phyloP scores from a whole-genome alignment of 148 eudicot genomes.

The Fagopyrum esculentum region DNA sequence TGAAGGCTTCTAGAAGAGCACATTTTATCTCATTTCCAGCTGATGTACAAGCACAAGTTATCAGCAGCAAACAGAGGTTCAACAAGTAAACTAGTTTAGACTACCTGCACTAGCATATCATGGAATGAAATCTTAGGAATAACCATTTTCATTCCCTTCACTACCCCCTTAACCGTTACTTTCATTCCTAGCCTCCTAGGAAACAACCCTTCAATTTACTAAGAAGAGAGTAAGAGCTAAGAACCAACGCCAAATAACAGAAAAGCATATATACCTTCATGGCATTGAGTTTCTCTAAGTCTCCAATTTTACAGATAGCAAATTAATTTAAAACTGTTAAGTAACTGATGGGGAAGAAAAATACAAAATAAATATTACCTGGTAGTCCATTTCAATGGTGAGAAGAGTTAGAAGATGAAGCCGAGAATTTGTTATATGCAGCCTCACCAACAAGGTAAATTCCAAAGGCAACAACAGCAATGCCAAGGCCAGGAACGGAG shows the following conservation, averaged over 20 bases:
- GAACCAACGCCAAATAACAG: background rate
- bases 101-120: background rate
- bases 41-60: background rate
- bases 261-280: background rate
- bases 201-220: too few relatives aligned
- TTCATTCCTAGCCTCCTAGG: too few relatives aligned
- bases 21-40: background rate
- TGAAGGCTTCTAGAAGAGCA: background rate
- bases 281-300: background rate
- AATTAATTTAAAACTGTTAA: background rate
- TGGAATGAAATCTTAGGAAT: too few relatives aligned
- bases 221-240: too few relatives aligned
- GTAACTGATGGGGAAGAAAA: background rate
- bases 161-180: too few relatives aligned
- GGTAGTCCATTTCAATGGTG: conserved; percentile 20
- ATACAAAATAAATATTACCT: background rate
- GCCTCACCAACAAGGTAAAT: conserved; percentile 61
- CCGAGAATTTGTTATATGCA: conserved; percentile 44
- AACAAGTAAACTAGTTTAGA: background rate
- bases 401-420: conserved; percentile 33
- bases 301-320: background rate
- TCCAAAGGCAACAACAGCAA: conserved; percentile 74
- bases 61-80: background rate
- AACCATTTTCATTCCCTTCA: too few relatives aligned
- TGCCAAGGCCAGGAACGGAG: conserved; percentile 80